These are phyloP conservation scores for Pseudocercospora crystallina DNA, from an alignment of 2,329 filamentous ascomycete genomes.

Conservation along the genomic window DNA sequence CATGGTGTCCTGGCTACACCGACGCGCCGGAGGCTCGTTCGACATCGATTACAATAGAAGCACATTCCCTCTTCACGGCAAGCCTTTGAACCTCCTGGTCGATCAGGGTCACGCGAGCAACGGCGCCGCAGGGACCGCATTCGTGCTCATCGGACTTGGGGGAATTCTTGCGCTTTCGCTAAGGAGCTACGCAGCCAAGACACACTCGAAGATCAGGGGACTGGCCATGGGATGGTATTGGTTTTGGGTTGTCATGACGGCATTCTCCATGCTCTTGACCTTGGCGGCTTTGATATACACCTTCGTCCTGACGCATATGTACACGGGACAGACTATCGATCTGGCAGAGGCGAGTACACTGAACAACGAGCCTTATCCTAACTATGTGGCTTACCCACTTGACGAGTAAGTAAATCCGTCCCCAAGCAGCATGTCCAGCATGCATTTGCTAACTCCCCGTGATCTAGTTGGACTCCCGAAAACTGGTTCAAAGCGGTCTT, in stretches of 20 bases:
- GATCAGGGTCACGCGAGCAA: constrained; percentile 34
- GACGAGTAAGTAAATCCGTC: neutral
- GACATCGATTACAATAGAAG: constrained; percentile 22
- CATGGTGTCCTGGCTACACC: constrained; percentile 33
- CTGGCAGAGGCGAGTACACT: constrained; percentile 22
- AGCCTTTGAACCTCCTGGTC: constrained; percentile 37
- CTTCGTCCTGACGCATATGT: constrained; percentile 26
- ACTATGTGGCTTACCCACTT: constrained; percentile 29
- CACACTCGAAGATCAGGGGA: constrained; percentile 1
- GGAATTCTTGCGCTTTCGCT: constrained; percentile 28
- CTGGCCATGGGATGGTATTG: constrained; percentile 14
- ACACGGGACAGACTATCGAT: constrained; percentile 27
- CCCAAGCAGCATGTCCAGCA: too few relatives aligned
- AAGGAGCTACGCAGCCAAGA: constrained; percentile 12
- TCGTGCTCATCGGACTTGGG: constrained; percentile 31
- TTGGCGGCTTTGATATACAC: constrained; percentile 30
- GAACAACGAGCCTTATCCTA: constrained; percentile 28
- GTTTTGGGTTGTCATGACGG: constrained; percentile 27
- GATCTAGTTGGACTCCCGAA: constrained; percentile 29
- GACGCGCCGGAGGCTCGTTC: constrained; percentile 26
- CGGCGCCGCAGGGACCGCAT: constrained; percentile 32
- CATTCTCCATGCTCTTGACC: constrained; percentile 26
- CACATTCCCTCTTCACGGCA: constrained; percentile 40
- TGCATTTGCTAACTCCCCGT: too few relatives aligned
- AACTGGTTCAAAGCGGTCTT: constrained; percentile 32